Base-by-base conservation (phyloP, 768 basidiomycete genomes). In the Auriscalpium vulgare region DNA sequence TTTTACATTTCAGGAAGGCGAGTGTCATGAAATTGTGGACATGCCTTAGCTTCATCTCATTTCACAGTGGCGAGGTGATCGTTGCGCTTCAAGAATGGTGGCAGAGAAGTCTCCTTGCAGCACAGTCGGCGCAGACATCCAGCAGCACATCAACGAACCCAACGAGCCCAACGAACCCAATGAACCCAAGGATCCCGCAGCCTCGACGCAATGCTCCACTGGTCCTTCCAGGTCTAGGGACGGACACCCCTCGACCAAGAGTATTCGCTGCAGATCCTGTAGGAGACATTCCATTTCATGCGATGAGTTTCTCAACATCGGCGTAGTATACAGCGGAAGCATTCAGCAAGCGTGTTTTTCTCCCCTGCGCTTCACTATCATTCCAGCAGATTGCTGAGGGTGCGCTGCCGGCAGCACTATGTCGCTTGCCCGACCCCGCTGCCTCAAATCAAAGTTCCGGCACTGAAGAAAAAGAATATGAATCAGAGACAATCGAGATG, bases 361-460 rank as follows among this genome's bases (percentile, higher is more conserved):
- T 80, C 14, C 68, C 75, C 17, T 87, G 85, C 54, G 74, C 81
- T 21, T 64, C 78, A 5, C 72, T 87, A 8, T 80, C 82, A 0
- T 90, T 88, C 69, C 70, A 72, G 43, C 82, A 84, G 40, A 75
- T 90, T 49, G 78, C 85, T 2, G 75, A 79, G 59, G 84, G 84
- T 2, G 60, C 68, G 19, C 62, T 86, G 23, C 85, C 84, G 0
- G 57, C 53, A 8, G 29, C 52, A 7, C 29, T 29, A 29, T 29
- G 29, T 29, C 29, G 29, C 29, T 29, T 29, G 29, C 29, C 29
- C 4, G 29, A 29, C 45, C 34, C 17, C 2, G 17, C 7, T 49
- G 13, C 7, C 29, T 29, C 29, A 29, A 29, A 7, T 29, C 29
- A 29, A 29, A 29, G 7, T 4, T 29, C 29, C 7, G 29, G 29